Evolutionary conservation across 257 asterid species (phyloP), one percentile per base, ranked within the genome.

Genomic region (Solanum dulcamara): DNA sequence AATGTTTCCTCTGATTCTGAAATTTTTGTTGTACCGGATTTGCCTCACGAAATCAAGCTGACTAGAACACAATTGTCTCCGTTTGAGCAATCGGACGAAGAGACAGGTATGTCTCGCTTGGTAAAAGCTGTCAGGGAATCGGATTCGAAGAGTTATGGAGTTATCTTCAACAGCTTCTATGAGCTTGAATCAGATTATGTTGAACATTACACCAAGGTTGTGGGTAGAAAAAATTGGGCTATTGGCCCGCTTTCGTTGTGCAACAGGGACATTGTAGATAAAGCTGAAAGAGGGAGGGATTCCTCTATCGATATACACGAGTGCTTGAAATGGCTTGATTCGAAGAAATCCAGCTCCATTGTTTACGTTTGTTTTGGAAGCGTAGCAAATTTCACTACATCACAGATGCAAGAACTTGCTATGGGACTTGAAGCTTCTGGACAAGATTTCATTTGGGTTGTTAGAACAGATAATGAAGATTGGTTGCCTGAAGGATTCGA

Each of bases 131-230:
- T 87, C 48, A 26, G 26, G 2, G 91, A 88, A 10, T 68, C 92
- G 0, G 88, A 32, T 3, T 7, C 9, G 30, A 85, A 33, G 10
- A 90, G 93, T 85, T 86, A 87, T 62, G 94, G 93, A 57, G 89
- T 85, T 26, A 60, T 92, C 46, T 62, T 89, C 2, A 93, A 93
- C 40, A 92, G 91, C 85, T 92, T 93, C 81, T 90, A 87, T 70
- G 94, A 91, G 87, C 75, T 89, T 1, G 91, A 91, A 37, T 87
- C 88, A 5, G 88, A 82, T 38, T 91, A 91, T 44, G 89, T 80
- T 2, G 84, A 87, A 66, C 42, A 88, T 7, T 89, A 60, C 74
- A 82, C 44, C 81, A 72, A 88, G 1, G 90, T 83, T 32, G 8
- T 84, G 84, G 89, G 88, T 20, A 85, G 10, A 7, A 30, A 85